Evolutionary conservation across 768 basidiomycete genomes (phyloP).

Genomic region (Galerina sulciceps): DNA sequence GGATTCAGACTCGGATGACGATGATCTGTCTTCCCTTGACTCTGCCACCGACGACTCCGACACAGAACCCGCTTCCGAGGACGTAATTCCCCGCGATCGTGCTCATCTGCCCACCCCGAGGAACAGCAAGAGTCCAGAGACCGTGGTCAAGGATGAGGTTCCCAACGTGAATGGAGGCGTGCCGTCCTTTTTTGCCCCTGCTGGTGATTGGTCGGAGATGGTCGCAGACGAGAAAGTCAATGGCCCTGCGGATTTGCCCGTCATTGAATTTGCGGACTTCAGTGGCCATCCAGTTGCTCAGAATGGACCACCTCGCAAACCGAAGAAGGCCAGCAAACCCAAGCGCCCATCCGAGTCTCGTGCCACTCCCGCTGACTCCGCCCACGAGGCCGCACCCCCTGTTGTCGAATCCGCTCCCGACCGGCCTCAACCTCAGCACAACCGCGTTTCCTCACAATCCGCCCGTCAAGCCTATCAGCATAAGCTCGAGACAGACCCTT

Average conservation of each 20-base stretch:
- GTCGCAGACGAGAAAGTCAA: slow-evolving; percentile 74
- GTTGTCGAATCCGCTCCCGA: slow-evolving; percentile 19
- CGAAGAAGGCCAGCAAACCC: slow-evolving; percentile 44
- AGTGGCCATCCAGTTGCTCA: slow-evolving; percentile 39
- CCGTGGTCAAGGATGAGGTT: slow-evolving; percentile 32
- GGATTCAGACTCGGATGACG: slow-evolving; percentile 72
- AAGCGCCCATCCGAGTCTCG: slow-evolving; percentile 31
- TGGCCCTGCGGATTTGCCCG: slow-evolving; percentile 70
- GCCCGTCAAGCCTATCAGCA: slow-evolving; percentile 89
- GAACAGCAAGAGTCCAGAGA: slow-evolving; percentile 65
- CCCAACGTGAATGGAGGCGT: slow-evolving; percentile 32
- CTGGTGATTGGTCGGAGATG: slow-evolving; percentile 82
- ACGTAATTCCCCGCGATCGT: slow-evolving; percentile 52
- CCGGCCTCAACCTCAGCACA: slow-evolving; percentile 21
- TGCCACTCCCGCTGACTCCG: slow-evolving; percentile 30
- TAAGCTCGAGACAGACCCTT: slow-evolving; percentile 81
- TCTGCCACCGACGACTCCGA: slow-evolving; percentile 70
- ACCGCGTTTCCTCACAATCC: slow-evolving; percentile 17
- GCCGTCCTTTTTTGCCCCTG: slow-evolving; percentile 56
- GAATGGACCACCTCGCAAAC: slow-evolving; percentile 40
- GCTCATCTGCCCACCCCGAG: slow-evolving; percentile 67
- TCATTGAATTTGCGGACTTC: slow-evolving; percentile 81
- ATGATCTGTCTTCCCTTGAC: slow-evolving; percentile 55
- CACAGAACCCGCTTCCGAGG: slow-evolving; percentile 71
- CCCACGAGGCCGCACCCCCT: slow-evolving; percentile 10